A percentile compares a stretch with the other conserved stretches of the same genome.
These are phyloP conservation scores for Arthromyces matolae DNA, from an alignment of 768 basidiomycete species.

Conservation along the genomic window DNA sequence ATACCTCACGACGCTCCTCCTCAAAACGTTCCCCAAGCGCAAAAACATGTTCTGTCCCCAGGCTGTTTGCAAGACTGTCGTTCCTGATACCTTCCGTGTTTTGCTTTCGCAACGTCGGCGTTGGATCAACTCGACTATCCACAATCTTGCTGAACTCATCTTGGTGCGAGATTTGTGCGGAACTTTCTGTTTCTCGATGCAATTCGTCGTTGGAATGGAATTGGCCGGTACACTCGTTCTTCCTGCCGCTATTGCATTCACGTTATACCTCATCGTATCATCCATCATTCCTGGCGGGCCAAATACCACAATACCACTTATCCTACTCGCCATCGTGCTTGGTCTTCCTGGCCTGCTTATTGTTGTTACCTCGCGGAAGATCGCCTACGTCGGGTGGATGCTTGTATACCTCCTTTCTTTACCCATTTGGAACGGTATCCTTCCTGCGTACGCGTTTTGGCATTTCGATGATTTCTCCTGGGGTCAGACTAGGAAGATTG, in stretches of 20 bases:
- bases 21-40: conserved; percentile 99
- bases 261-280: conserved; percentile 85
- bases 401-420: conserved; percentile 86
- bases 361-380: conserved; percentile 90
- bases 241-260: conserved; percentile 97
- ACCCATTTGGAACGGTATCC: conserved; percentile 95
- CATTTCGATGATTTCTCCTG: conserved; percentile 99
- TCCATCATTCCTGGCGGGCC: conserved; percentile 80
- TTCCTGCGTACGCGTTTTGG: conserved; percentile 97
- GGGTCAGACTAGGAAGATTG: conserved; percentile 88
- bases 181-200: conserved; percentile 99
- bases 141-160: conserved; percentile 93
- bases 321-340: conserved; percentile 89
- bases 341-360: conserved; percentile 95
- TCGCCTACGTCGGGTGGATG: conserved; percentile 98
- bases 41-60: conserved; percentile 99
- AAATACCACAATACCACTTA: conserved; percentile 84
- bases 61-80: conserved; percentile 98
- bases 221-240: conserved; percentile 93
- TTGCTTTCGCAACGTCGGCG: conserved; percentile 94
- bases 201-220: conserved; percentile 99
- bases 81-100: conserved; percentile 93
- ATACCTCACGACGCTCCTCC: conserved; percentile 93
- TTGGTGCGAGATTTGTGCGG: conserved; percentile 98
- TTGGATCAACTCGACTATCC: conserved; percentile 99